Conservation (phyloP, 2,329 filamentous ascomycete genomes). For the Calonectria ilicicola region DNA sequence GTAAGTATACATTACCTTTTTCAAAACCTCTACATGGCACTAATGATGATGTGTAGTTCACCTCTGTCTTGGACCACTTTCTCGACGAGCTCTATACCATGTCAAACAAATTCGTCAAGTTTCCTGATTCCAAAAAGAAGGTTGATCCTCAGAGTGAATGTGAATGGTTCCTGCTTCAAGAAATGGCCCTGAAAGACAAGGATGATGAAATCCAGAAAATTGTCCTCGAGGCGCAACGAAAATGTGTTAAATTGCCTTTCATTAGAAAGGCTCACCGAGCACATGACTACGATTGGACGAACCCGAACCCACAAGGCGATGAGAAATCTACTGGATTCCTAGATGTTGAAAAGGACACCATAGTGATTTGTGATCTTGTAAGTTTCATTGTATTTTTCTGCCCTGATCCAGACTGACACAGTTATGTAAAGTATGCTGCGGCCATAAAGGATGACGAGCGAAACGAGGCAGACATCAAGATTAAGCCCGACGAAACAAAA, state of each 20-base stretch:
- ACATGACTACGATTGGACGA: background rate
- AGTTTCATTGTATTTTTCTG: background rate
- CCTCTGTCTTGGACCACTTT: conserved; percentile 25
- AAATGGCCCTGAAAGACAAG: background rate
- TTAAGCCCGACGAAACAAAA: background rate
- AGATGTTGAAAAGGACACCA: conserved; percentile 5
- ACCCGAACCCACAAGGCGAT: background rate
- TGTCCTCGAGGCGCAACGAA: conserved; percentile 19
- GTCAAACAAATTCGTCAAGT: background rate
- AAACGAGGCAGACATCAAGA: background rate
- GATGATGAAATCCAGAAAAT: conserved; percentile 9
- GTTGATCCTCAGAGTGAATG: background rate
- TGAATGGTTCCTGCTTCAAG: background rate
- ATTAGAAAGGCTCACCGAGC: conserved; percentile 19
- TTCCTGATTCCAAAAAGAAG: background rate
- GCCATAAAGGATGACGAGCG: background rate
- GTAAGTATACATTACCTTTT: conserved; percentile 4
- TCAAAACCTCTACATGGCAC: no score
- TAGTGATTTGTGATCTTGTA: conserved; percentile 30
- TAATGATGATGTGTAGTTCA: conserved; percentile 18
- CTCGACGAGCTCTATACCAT: background rate
- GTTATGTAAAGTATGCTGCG: background rate
- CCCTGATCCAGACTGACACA: background rate
- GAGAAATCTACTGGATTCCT: background rate
- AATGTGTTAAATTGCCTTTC: conserved; percentile 25